phyloP scores from a whole-genome alignment of 2,329 filamentous ascomycete genomes.

The Trichoderma pleuroti region DNA sequence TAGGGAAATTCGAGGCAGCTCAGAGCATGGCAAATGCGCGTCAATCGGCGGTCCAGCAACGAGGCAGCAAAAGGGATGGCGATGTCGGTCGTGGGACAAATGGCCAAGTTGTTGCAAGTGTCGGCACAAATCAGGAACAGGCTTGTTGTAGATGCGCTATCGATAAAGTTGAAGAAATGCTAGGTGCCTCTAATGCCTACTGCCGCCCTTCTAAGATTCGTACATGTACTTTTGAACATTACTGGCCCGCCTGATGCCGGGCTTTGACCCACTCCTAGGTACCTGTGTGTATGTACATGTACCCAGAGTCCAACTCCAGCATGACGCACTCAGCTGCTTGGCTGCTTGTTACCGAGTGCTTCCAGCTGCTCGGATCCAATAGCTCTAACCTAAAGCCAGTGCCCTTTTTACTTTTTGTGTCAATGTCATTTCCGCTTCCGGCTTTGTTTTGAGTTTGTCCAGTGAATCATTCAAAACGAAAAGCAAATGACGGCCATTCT shows the following conservation, averaged over 20 bases:
- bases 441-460: not conserved
- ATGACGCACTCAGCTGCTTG: not conserved
- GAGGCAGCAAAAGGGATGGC: not conserved
- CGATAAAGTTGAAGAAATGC: slow-evolving; percentile 9
- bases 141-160: slow-evolving; percentile 6
- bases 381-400: not conserved
- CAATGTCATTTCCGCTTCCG: not conserved
- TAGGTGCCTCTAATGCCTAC: not conserved
- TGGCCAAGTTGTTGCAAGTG: not conserved
- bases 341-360: not conserved
- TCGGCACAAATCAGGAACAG: not conserved
- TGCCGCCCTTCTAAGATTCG: not conserved
- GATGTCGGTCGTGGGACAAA: not conserved
- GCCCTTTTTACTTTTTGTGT: not conserved
- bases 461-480: not conserved
- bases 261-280: not conserved
- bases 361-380: not conserved
- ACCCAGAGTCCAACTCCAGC: not conserved
- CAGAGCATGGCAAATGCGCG: not conserved
- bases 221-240: not conserved
- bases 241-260: not conserved
- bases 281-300: no score
- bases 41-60: no score
- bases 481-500: not conserved
- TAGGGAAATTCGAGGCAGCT: not conserved